A percentile compares a stretch with the other conserved stretches of the same genome.
phyloP scores from a whole-genome alignment of 75 land plant species.

The Cryptomeria japonica region DNA sequence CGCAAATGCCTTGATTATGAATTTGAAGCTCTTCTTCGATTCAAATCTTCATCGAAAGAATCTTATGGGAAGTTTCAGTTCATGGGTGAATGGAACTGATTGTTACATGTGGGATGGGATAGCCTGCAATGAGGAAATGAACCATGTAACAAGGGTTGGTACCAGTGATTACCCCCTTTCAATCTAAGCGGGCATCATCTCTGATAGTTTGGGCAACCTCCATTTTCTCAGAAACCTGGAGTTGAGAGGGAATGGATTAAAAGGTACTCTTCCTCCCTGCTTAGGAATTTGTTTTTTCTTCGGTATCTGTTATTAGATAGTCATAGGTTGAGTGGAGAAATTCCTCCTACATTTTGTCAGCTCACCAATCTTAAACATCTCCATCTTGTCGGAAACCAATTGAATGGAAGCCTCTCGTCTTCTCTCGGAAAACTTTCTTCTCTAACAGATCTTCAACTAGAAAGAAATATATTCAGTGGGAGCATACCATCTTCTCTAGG shows the following conservation, averaged over 20 bases:
- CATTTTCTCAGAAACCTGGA: not conserved
- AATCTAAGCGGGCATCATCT: not conserved
- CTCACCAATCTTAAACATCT: not conserved
- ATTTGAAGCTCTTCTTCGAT: not conserved
- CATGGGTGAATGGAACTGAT: not conserved
- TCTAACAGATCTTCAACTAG: not conserved
- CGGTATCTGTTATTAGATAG: not conserved
- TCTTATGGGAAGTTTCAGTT: not conserved
- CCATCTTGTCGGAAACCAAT: not conserved
- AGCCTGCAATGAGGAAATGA: not conserved
- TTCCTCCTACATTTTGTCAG: not conserved
- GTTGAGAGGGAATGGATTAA: not conserved
- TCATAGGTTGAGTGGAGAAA: not conserved
- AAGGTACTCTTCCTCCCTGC: not conserved
- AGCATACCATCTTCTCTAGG: no score
- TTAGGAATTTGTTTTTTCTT: not conserved
- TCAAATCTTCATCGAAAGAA: not conserved
- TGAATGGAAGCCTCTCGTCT: not conserved
- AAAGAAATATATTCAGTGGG: not conserved
- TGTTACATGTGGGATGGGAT: not conserved
- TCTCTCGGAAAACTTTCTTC: not conserved
- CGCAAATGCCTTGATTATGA: not conserved
- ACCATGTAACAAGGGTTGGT: not conserved
- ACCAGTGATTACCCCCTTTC: not conserved
- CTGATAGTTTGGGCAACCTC: not conserved